Evolutionary conservation across 179 eudicot species (phyloP), one percentile per base, ranked within the genome.

Genomic region (Heliamphora pulchella): DNA sequence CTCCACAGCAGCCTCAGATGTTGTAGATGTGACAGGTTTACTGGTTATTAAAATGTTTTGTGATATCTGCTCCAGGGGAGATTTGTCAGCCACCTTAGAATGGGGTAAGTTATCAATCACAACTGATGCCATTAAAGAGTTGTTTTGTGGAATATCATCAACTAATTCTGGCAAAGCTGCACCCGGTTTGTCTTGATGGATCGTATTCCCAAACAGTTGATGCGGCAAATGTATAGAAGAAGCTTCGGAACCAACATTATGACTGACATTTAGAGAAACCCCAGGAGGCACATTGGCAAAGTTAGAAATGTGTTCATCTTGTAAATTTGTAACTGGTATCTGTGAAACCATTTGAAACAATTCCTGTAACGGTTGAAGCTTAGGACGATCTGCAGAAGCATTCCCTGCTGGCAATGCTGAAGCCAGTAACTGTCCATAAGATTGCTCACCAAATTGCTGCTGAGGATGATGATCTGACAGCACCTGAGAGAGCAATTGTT

Each of bases 401-500:
- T 80, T 89, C 44, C 86, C 94, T 39, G 80, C 81, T 57, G 90
- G 67, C 61, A 87, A 78, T 39, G 87, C 87, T 81, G 94, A 67
- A 68, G 86, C 72, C 79, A 79, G 95, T 39, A 87, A 74, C 75
- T 89, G 92, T 44, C 89, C 90, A 79, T 82, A 85, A 54, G 93
- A 70, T 79, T 86, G 84, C 74, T 90, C 91, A 61, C 82, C 86
- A 53, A 91, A 81, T 13, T 86, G 88, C 80, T 92, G 96, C 64
- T 73, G 79, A 74, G 86, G 86, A 62, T 86, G 91, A 64, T 90
- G 94, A 76, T 91, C 97, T 5, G 91, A 81, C 67, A 96, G 83
- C 69, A 90, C 88, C 86, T 92, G 96, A 2, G 97, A 90, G 74
- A 94, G 90, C 85, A 96, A 82, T 67, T 90, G 92, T 58, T 94